Percentiles rank a stretch among this genome's conserved stretches.
Evolutionary conservation across 1,139 yeast genomes (phyloP).

Genomic region (Taiozyma sp.): DNA sequence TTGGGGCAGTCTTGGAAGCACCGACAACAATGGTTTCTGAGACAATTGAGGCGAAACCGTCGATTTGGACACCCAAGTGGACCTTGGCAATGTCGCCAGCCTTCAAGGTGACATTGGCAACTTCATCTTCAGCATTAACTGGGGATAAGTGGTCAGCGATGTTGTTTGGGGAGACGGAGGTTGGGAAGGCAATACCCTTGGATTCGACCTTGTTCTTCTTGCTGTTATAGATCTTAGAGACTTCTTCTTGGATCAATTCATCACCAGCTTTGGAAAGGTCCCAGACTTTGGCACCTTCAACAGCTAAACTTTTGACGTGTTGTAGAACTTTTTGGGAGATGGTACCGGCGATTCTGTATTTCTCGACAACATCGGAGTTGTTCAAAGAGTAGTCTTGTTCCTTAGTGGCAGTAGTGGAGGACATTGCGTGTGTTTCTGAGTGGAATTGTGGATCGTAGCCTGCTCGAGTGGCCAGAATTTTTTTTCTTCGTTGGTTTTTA

Average conservation of each 20-base stretch:
- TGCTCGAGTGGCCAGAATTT: background rate
- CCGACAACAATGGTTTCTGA: slow-evolving; percentile 65
- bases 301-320: slow-evolving; percentile 47
- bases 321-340: slow-evolving; percentile 56
- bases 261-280: slow-evolving; percentile 65
- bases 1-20: slow-evolving; percentile 36
- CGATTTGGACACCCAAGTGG: slow-evolving; percentile 74
- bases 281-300: slow-evolving; percentile 58
- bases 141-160: slow-evolving; percentile 74
- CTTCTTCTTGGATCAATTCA: slow-evolving; percentile 53
- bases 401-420: slow-evolving; percentile 13
- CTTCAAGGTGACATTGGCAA: slow-evolving; percentile 51
- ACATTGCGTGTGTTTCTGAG: slow-evolving; percentile 3
- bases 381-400: slow-evolving; percentile 50
- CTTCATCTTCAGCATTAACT: slow-evolving; percentile 47
- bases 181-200: slow-evolving; percentile 80
- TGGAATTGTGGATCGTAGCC: background rate
- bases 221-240: slow-evolving; percentile 58
- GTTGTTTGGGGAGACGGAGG: slow-evolving; percentile 67
- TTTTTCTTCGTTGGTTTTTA: background rate
- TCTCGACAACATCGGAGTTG: slow-evolving; percentile 68
- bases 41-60: slow-evolving; percentile 67
- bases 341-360: slow-evolving; percentile 72
- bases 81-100: slow-evolving; percentile 71
- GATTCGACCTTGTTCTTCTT: slow-evolving; percentile 45